These are phyloP conservation scores for Trichophyton simii DNA, from an alignment of 2,329 filamentous ascomycete species.

Conservation along the genomic window DNA sequence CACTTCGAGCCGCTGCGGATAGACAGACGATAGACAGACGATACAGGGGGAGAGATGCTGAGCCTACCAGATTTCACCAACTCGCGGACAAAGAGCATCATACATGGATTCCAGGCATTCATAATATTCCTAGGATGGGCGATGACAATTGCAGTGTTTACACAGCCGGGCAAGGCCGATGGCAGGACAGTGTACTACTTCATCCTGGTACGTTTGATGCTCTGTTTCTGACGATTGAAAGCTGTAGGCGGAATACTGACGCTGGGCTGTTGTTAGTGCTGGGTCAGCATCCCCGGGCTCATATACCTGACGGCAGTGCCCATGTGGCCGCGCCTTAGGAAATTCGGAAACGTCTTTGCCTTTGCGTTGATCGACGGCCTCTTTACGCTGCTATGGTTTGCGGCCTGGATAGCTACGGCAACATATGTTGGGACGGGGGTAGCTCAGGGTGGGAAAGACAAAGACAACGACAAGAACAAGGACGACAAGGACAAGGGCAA, in stretches of 20 bases:
- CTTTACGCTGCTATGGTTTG: constrained; percentile 47
- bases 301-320: constrained; percentile 50
- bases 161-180: constrained; percentile 41
- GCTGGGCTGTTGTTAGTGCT: constrained; percentile 38
- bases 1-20: not conserved
- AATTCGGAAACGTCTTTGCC: constrained; percentile 49
- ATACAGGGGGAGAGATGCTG: constrained; percentile 8
- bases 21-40: not conserved
- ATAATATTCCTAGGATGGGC: constrained; percentile 48
- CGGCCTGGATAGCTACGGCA: constrained; percentile 45
- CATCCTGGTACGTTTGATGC: constrained; percentile 35
- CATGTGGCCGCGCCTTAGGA: constrained; percentile 46
- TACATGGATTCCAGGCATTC: constrained; percentile 43
- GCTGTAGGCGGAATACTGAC: not conserved
- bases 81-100: constrained; percentile 40
- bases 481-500: constrained; percentile 30
- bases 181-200: constrained; percentile 46
- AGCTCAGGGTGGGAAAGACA: constrained; percentile 32
- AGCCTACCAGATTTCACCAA: constrained; percentile 9
- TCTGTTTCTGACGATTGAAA: not conserved
- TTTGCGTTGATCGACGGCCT: constrained; percentile 45
- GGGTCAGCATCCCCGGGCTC: constrained; percentile 45
- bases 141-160: constrained; percentile 47
- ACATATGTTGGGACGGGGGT: constrained; percentile 46
- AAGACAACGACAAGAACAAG: constrained; percentile 24